Evolutionary conservation across 2,329 filamentous ascomycete genomes (phyloP).

Genomic region (Mycosphaerella sp.): DNA sequence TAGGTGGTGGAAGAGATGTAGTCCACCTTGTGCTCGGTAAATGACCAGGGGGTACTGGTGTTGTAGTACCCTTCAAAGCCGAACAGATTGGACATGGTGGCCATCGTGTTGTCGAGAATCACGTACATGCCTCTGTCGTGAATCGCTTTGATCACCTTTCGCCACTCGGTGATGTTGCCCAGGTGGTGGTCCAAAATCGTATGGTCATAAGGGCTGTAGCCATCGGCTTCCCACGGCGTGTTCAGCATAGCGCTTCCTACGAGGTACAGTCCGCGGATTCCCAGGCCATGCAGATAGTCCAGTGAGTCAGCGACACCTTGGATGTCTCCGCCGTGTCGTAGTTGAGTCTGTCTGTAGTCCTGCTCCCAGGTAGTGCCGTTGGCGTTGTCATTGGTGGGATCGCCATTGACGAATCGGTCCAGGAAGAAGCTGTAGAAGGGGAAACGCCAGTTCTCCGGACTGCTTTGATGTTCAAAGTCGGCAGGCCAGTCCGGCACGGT

Average conservation of each 20-base stretch:
- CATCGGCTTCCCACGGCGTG: constrained; percentile 57
- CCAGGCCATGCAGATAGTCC: constrained; percentile 60
- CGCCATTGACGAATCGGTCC: constrained; percentile 59
- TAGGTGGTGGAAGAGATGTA: constrained; percentile 54
- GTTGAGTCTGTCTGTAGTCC: constrained; percentile 55
- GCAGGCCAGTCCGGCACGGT: constrained; percentile 42
- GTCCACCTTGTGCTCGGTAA: constrained; percentile 51
- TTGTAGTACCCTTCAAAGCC: constrained; percentile 58
- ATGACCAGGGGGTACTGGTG: constrained; percentile 50
- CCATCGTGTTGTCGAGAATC: constrained; percentile 59
- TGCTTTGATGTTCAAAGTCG: constrained; percentile 43
- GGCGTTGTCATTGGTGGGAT: constrained; percentile 58
- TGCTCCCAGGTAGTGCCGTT: constrained; percentile 58
- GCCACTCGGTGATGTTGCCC: constrained; percentile 54
- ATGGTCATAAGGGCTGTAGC: constrained; percentile 52
- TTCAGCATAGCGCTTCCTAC: constrained; percentile 61
- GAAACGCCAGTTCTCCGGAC: constrained; percentile 58
- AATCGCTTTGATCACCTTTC: constrained; percentile 53
- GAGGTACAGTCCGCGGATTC: constrained; percentile 56
- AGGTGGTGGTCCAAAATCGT: constrained; percentile 59
- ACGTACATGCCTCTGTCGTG: constrained; percentile 60
- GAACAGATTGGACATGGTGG: constrained; percentile 59
- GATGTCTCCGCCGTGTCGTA: constrained; percentile 58
- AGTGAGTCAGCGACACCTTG: constrained; percentile 53
- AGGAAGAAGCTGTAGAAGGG: constrained; percentile 61